phyloP scores from a whole-genome alignment of 176 grass and related monocot genomes.

The Lolium perenne region DNA sequence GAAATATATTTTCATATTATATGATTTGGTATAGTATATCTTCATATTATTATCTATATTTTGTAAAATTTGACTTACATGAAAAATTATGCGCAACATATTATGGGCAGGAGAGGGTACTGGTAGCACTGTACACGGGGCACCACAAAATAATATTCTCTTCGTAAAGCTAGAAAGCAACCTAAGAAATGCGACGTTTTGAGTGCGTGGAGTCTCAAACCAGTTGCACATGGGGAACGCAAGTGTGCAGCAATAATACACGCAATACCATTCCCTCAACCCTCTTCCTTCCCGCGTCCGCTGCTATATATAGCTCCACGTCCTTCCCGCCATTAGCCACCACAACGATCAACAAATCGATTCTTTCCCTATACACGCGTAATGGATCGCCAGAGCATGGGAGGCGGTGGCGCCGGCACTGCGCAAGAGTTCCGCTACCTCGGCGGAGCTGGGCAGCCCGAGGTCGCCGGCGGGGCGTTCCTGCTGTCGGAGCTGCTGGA shows the following conservation, averaged over 20 bases:
- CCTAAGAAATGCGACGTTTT: neutral
- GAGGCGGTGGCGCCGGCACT: neutral
- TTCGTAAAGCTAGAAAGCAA: neutral
- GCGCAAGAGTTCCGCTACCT: slow-evolving; percentile 24
- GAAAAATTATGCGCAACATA: no score
- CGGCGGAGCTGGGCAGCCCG: slow-evolving; percentile 6
- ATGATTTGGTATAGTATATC: no score
- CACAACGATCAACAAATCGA: neutral
- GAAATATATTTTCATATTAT: no score
- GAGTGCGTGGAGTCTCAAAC: neutral
- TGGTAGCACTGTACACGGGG: no score
- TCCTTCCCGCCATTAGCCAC: slow-evolving; percentile 40
- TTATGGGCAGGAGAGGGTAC: no score
- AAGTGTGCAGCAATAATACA: slow-evolving; percentile 44
- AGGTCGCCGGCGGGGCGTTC: slow-evolving; percentile 47
- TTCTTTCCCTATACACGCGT: neutral
- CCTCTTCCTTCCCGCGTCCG: slow-evolving; percentile 31
- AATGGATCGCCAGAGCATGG: slow-evolving; percentile 40
- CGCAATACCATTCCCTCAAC: slow-evolving; percentile 16
- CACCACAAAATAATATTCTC: neutral
- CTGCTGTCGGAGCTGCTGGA: slow-evolving; percentile 64
- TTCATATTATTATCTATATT: no score
- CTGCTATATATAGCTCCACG: slow-evolving; percentile 30
- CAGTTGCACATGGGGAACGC: slow-evolving; percentile 42
- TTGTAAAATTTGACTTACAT: no score